Evolutionary conservation across 1,139 yeast species (phyloP).

Genomic region (Blastobotrys persicus): DNA sequence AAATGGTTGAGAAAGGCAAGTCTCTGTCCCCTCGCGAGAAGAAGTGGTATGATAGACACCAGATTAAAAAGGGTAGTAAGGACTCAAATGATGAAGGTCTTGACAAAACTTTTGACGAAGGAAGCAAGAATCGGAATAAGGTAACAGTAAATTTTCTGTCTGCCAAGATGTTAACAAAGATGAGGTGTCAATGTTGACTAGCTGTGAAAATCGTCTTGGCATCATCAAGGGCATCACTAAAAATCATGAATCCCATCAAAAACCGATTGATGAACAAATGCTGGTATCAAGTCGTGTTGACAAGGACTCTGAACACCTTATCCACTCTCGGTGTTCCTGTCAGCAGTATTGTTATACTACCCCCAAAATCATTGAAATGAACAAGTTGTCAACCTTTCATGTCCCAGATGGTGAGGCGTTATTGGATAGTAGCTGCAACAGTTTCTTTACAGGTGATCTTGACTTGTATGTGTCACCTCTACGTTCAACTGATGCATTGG

Average conservation of each 20-base stretch:
- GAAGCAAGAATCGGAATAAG: background rate
- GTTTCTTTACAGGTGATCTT: background rate
- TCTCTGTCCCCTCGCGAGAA: background rate
- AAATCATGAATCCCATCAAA: background rate
- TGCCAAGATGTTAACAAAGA: background rate
- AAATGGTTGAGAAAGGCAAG: background rate
- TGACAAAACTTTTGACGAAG: background rate
- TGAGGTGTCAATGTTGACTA: too few relatives aligned
- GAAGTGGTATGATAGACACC: background rate
- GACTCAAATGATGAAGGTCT: background rate
- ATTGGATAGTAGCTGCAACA: background rate
- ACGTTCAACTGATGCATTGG: background rate
- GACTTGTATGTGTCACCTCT: background rate
- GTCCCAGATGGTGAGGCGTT: background rate
- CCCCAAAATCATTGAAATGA: background rate
- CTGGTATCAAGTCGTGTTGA: background rate
- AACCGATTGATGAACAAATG: background rate
- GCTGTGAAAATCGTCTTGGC: background rate
- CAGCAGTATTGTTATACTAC: too few relatives aligned
- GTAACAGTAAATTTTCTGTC: background rate
- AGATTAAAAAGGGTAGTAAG: background rate
- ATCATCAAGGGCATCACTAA: background rate
- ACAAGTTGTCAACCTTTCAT: background rate
- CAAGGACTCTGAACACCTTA: background rate
- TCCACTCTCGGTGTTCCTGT: too few relatives aligned